phyloP scores from a whole-genome alignment of 2,329 filamentous ascomycete genomes.

The Xylaria digitata region DNA sequence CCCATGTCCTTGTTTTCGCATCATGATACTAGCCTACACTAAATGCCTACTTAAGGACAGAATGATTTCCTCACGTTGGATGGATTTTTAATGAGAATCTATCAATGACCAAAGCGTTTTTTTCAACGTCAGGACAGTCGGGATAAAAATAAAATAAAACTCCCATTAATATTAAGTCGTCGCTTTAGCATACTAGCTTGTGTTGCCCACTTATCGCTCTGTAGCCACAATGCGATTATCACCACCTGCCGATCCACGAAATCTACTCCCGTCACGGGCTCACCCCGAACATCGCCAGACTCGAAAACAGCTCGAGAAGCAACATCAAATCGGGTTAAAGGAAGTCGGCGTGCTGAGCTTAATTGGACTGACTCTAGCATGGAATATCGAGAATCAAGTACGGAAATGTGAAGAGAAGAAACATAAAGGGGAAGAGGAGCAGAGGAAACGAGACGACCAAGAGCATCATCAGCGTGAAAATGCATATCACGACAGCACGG shows the following conservation, averaged over 20 bases:
- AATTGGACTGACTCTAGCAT: constrained; percentile 54
- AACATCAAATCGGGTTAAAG: constrained; percentile 56
- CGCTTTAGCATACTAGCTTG: not conserved
- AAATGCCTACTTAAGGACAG: constrained; percentile 13
- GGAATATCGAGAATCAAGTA: constrained; percentile 57
- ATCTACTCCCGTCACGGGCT: constrained; percentile 53
- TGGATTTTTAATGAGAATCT: not conserved
- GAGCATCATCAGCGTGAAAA: constrained; percentile 36
- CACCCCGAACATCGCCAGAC: constrained; percentile 52
- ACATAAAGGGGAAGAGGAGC: constrained; percentile 44
- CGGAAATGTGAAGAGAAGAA: constrained; percentile 50
- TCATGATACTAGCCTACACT: constrained; percentile 10
- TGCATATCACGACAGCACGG: constrained; percentile 26
- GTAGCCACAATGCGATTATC: constrained; percentile 28
- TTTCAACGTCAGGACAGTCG: not conserved
- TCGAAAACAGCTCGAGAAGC: constrained; percentile 56
- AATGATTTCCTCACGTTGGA: not conserved
- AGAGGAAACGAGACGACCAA: constrained; percentile 40
- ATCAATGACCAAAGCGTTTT: not conserved
- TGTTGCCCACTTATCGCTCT: not conserved
- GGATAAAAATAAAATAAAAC: constrained; percentile 4
- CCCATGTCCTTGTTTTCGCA: constrained; percentile 7
- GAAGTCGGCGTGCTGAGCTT: constrained; percentile 47
- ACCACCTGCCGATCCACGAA: constrained; percentile 41
- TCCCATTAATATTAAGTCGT: not conserved